These are phyloP conservation scores for Oryza meridionalis DNA, from an alignment of 176 grass and related monocot species.

Conservation along the genomic window DNA sequence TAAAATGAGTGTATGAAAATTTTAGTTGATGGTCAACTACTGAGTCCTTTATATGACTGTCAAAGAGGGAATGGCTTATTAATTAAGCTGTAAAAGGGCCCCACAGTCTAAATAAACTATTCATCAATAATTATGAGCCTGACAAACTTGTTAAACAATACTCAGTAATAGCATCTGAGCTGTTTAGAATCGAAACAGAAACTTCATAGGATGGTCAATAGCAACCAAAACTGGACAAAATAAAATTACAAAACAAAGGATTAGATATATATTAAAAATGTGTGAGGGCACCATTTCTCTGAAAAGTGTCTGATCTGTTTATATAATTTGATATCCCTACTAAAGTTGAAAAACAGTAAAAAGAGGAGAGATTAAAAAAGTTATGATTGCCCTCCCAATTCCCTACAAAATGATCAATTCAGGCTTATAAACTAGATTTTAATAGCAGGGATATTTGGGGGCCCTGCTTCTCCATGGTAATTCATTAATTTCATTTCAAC, in stretches of 20 bases:
- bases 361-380: not conserved
- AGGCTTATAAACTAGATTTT: not conserved
- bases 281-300: not conserved
- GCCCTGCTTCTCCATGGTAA: not conserved
- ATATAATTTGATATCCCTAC: constrained; percentile 11
- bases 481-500: not conserved
- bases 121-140: not conserved
- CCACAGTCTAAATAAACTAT: not conserved
- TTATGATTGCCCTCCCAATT: not conserved
- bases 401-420: not conserved
- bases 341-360: not conserved
- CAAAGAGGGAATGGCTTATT: not conserved
- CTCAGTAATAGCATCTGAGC: not conserved
- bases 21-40: not conserved
- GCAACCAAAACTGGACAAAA: not conserved
- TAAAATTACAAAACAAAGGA: not conserved
- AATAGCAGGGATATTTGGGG: not conserved
- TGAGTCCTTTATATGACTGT: not conserved
- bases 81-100: not conserved
- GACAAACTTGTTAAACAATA: not conserved
- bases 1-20: not conserved
- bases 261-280: not conserved
- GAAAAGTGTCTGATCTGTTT: not conserved
- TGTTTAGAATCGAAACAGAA: not conserved
- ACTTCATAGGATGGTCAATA: not conserved